A percentile compares a stretch with the other conserved stretches of the same genome.
Conservation (phyloP, 2,329 filamentous ascomycete genomes). For the Gnomoniopsis smithogilvyi region DNA sequence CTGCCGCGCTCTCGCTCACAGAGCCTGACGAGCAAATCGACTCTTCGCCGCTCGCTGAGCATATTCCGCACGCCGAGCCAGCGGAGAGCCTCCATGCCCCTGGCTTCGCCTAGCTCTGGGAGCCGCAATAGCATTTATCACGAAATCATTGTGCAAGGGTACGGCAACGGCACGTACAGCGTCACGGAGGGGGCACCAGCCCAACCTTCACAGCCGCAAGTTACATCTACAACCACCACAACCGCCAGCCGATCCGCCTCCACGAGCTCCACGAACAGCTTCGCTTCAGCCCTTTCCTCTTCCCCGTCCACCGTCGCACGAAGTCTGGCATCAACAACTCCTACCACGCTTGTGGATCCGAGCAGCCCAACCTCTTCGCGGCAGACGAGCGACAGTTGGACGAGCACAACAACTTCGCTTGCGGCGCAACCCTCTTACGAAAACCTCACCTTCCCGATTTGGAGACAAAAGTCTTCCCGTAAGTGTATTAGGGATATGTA, state of each 20-base stretch:
- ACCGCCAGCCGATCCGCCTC: constrained; percentile 13
- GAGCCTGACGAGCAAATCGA: constrained; percentile 27
- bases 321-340: constrained; percentile 7
- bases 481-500: constrained; percentile 7
- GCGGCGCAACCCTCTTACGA: background rate
- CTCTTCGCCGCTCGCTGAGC: constrained; percentile 31
- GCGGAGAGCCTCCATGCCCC: background rate
- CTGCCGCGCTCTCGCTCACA: constrained; percentile 8
- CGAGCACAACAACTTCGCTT: background rate
- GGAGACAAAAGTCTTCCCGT: background rate
- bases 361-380: constrained; percentile 3
- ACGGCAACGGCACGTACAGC: constrained; percentile 50
- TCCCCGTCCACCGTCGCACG: constrained; percentile 1
- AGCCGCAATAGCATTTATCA: constrained; percentile 32
- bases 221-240: background rate
- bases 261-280: constrained; percentile 12
- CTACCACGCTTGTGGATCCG: constrained; percentile 8
- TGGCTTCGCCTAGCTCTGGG: background rate
- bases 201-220: background rate
- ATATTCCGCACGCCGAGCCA: constrained; percentile 24
- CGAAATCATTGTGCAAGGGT: constrained; percentile 51
- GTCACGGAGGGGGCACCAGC: constrained; percentile 23
- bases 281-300: background rate
- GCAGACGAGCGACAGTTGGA: constrained; percentile 7
- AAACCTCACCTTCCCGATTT: background rate